Conservation (phyloP, 2,329 filamentous ascomycete species). For the Fusarium sublunatum region DNA sequence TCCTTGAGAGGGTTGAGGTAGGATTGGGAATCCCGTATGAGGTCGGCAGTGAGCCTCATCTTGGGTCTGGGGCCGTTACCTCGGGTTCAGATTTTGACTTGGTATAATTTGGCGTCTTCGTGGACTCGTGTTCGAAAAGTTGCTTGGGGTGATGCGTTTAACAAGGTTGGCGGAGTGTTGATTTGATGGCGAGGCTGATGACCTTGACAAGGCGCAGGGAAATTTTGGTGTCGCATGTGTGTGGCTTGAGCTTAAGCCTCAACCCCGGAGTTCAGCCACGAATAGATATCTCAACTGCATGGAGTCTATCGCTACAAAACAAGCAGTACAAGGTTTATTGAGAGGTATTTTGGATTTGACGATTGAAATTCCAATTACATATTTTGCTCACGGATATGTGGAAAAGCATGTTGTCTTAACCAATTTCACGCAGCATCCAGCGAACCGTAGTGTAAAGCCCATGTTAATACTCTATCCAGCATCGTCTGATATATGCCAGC, state of each 20-base stretch:
- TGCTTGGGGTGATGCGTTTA: constrained; percentile 3
- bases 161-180: constrained; percentile 24
- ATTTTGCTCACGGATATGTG: not conserved
- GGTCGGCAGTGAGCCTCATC: constrained; percentile 96
- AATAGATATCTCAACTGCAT: not conserved
- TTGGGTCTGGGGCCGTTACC: constrained; percentile 49
- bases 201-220: constrained; percentile 47
- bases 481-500: constrained; percentile 1
- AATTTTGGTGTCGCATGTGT: constrained; percentile 46
- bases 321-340: too few relatives aligned
- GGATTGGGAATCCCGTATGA: constrained; percentile 93
- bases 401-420: not conserved
- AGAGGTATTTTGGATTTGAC: too few relatives aligned
- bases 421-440: not conserved
- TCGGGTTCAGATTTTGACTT: constrained; percentile 25
- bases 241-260: constrained; percentile 37
- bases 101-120: not conserved
- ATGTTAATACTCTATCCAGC: constrained; percentile 20
- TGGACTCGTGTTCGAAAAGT: constrained; percentile 4
- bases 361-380: not conserved
- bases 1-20: constrained; percentile 99
- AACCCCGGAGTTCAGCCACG: constrained; percentile 24
- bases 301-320: not conserved
- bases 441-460: not conserved
- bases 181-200: constrained; percentile 48